A percentile compares a stretch with the other conserved stretches of the same genome.
Evolutionary conservation across 768 basidiomycete genomes (phyloP).

Genomic region (Naganishia onofrii): DNA sequence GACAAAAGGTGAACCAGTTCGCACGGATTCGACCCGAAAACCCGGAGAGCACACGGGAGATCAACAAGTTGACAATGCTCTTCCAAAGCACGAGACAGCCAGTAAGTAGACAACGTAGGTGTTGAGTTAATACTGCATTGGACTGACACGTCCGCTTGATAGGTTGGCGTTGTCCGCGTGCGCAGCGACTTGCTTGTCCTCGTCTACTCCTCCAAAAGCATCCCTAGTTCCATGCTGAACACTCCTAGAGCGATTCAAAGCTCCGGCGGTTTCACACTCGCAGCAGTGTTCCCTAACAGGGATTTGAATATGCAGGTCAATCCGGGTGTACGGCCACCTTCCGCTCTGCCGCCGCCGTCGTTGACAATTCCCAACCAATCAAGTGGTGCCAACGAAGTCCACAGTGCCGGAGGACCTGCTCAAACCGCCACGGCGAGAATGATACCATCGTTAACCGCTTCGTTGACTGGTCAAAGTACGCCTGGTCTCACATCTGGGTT

Average conservation of each 20-base stretch:
- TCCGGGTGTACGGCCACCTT: conserved; percentile 6
- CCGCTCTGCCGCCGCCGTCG: neutral
- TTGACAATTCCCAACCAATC: neutral
- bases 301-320: conserved; percentile 16
- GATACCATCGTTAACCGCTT: neutral
- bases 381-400: neutral
- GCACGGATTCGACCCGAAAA: conserved; percentile 14
- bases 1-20: conserved; percentile 23
- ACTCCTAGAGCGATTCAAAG: neutral
- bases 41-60: neutral
- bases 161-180: conserved; percentile 16
- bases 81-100: conserved; percentile 17
- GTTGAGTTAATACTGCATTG: too few relatives aligned
- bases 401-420: neutral
- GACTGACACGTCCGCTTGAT: neutral
- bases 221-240: neutral
- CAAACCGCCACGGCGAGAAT: neutral
- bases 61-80: conserved; percentile 4
- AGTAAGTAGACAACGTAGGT: neutral
- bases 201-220: conserved; percentile 21
- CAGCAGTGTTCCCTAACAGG: conserved; percentile 14
- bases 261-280: conserved; percentile 9
- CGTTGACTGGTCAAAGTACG: neutral
- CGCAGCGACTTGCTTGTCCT: conserved; percentile 8
- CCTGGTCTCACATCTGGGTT: neutral